Evolutionary conservation across 768 basidiomycete species (phyloP).

Genomic region (Amanita rubescens): DNA sequence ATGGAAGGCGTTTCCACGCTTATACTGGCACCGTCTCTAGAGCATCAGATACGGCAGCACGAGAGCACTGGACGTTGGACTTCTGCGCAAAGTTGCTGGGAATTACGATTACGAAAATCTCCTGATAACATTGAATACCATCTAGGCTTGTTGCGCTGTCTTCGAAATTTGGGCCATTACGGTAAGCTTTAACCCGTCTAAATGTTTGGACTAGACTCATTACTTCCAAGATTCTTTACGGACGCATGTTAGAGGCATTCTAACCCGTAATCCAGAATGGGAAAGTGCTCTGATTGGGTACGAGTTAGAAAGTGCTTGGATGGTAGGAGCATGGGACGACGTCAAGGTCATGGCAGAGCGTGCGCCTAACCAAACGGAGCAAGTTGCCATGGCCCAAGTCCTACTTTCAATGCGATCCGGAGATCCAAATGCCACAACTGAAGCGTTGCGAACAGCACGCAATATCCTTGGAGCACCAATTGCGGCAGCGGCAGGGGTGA

Average conservation of each 20-base stretch:
- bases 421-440: constrained; percentile 35
- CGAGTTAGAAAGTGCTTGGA: constrained; percentile 92
- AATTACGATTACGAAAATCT: constrained; percentile 83
- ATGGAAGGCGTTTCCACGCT: constrained; percentile 96
- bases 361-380: constrained; percentile 44
- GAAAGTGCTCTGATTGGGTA: constrained; percentile 67
- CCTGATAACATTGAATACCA: constrained; percentile 89
- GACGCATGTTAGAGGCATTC: constrained; percentile 89
- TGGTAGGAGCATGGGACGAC: constrained; percentile 89
- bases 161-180: constrained; percentile 94
- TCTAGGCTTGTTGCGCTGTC: constrained; percentile 81
- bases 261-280: constrained; percentile 84
- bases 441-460: constrained; percentile 58
- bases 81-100: constrained; percentile 98
- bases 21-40: constrained; percentile 82
- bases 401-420: constrained; percentile 70
- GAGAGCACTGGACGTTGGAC: constrained; percentile 98
- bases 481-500: constrained; percentile 67
- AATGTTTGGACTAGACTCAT: background rate
- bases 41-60: constrained; percentile 96
- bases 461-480: constrained; percentile 72
- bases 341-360: constrained; percentile 55
- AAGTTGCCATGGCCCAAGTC: constrained; percentile 70
- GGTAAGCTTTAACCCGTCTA: constrained; percentile 44
- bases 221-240: constrained; percentile 70